Conservation (phyloP, 176 grass and related monocot species). For the Raddia guianensis region DNA sequence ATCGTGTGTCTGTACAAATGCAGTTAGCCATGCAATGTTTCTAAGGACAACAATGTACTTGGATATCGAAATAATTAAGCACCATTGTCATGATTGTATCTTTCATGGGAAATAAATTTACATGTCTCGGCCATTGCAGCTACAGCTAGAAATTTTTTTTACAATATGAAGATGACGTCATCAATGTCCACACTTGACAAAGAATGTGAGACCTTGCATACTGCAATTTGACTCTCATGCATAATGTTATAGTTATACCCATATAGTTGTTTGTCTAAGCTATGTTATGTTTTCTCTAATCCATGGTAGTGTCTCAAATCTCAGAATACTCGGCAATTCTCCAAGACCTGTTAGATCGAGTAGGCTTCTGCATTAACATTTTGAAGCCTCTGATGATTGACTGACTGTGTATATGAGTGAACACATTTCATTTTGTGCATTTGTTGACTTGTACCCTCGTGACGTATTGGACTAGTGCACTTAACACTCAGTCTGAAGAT, state of each 20-base stretch:
- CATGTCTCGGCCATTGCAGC: not conserved
- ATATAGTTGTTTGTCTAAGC: not conserved
- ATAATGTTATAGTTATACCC: not conserved
- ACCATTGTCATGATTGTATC: not conserved
- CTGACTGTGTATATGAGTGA: not conserved
- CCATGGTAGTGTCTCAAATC: not conserved
- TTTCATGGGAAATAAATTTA: not conserved
- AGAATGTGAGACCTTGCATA: not conserved
- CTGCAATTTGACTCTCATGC: not conserved
- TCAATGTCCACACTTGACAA: not conserved
- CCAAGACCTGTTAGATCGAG: not conserved
- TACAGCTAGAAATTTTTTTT: not conserved
- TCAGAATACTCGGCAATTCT: not conserved
- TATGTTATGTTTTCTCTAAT: not conserved
- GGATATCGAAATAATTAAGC: not conserved
- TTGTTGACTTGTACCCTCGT: conserved; percentile 7
- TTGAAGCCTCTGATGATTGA: not conserved
- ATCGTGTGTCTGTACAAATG: not conserved
- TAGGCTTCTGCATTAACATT: not conserved
- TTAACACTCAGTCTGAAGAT: not conserved
- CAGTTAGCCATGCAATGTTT: not conserved
- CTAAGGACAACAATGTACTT: not conserved
- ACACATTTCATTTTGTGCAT: not conserved
- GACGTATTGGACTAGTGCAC: not conserved
- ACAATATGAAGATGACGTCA: not conserved